Evolutionary conservation across 179 eudicot genomes (phyloP), one percentile per base, ranked within the genome.

Genomic region (Corrigiola litoralis): DNA sequence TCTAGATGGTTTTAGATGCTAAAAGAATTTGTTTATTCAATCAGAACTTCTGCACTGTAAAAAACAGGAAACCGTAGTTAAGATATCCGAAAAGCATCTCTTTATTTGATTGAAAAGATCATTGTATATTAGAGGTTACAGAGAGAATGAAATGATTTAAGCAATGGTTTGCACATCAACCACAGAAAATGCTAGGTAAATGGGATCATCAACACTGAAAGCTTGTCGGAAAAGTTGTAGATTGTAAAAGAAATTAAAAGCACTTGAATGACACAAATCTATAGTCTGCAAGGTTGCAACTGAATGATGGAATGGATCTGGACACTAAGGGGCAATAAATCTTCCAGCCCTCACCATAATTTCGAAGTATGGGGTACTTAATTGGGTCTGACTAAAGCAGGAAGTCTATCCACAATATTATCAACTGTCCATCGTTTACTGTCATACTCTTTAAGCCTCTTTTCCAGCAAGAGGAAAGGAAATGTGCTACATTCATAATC

Each of bases 321-420:
- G n/a, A 11, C 27, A 14, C 24, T 27, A 49, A 32, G 48, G 28
- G 55, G 27, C 23, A 44, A 51, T 29, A 32, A 65, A 61, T 37
- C 53, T 20, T 56, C 59, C 40, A 44, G 49, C 38, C n/a, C 27
- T 32, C 52, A 2, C 66, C 55, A 58, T 58, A 33, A 72, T 41
- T 29, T 48, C 44, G 27, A 56, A 23, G 75, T 57, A 65, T 65
- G 76, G 71, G 44, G 52, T 53, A n/a, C 33, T 44, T 33, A 52
- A 32, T 37, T 18, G 62, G 14, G 40, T 51, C 64, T 51, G 65
- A 49, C 51, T 51, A 65, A 53, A 54, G 41, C 71, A 53, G 72
- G 67, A 66, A 38, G 44, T 66, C 57, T 23, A 60, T 61, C 42
- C 23, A 59, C 57, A 63, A 65, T 48, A 47, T 61, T 12, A 21